Evolutionary conservation across 306 rosid genomes (phyloP), one percentile per base, ranked within the genome.

Genomic region (Spatholobus suberectus): DNA sequence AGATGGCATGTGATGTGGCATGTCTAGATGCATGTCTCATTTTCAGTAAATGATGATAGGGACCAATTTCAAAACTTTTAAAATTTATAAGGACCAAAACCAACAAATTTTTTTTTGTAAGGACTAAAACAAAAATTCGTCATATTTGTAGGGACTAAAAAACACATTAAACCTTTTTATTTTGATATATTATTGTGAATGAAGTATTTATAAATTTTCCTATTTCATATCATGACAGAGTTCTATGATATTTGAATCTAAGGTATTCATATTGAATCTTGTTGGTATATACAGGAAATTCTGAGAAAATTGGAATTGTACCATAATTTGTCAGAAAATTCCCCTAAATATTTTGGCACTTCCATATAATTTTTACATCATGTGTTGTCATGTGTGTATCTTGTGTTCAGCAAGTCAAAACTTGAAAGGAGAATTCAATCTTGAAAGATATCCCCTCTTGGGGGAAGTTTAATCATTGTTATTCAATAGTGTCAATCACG

Each of bases 181-280:
- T 55, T 12, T 9, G 2, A 55, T 5, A 10, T 66, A 41, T 49
- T 57, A 29, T 37, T 8, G 10, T 18, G 57, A 55, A 54, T 73
- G 5, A 49, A 59, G 23, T 70, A n/a, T 47, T 47, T 2, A 9
- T 32, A 14, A 54, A 24, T 58, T 13, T 58, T 38, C 27, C 24
- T n/a, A 20, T 81, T 66, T 76, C 70, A 57, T 20, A 26, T 76
- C 52, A 18, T 7, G 10, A 51, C 59, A 24, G 65, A 81, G 20
- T 34, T 46, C 57, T 55, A 43, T 63, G 73, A 18, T 69, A 24
- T 29, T 75, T 51, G 43, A 71, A 66, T 61, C 65, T 24, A 43
- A 35, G 72, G 40, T 70, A 4, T 79, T 43, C 17, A 23, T 55
- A 15, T 51, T 40, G 68, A 63, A 54, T 59, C 49, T 65, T 55